These are phyloP conservation scores for Gastrolobium bilobum DNA, from an alignment of 306 rosid species.

Conservation along the genomic window DNA sequence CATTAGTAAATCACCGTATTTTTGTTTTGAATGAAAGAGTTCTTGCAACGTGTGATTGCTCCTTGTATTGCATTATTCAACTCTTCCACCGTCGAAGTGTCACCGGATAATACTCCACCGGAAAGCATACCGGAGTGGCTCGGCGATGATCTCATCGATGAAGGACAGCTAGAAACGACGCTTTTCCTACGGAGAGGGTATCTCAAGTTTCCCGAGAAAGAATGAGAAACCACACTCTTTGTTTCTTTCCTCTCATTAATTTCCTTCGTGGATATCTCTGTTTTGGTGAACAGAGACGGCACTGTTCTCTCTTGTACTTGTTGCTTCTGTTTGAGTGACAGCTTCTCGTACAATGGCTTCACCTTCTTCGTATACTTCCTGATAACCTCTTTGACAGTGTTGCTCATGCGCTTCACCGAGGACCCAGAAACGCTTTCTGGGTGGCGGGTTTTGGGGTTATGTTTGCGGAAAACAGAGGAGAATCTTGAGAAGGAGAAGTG, in stretches of 20 bases:
- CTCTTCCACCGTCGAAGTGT: slow-evolving; percentile 73
- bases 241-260: too few relatives aligned
- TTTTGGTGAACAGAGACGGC: too few relatives aligned
- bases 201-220: too few relatives aligned
- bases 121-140: slow-evolving; percentile 74
- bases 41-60: slow-evolving; percentile 86
- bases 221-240: too few relatives aligned
- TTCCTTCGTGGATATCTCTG: too few relatives aligned
- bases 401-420: slow-evolving; percentile 64
- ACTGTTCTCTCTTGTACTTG: too few relatives aligned
- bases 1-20: slow-evolving; percentile 54
- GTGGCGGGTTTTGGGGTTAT: slow-evolving; percentile 30
- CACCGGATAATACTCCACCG: slow-evolving; percentile 48
- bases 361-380: slow-evolving; percentile 72
- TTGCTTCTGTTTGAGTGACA: slow-evolving; percentile 59
- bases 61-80: slow-evolving; percentile 84
- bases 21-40: slow-evolving; percentile 62
- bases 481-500: slow-evolving; percentile 68
- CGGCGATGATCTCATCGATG: too few relatives aligned
- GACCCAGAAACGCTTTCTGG: slow-evolving; percentile 51
- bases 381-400: slow-evolving; percentile 65
- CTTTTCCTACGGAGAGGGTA: too few relatives aligned
- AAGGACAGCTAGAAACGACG: too few relatives aligned
- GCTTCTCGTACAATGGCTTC: slow-evolving; percentile 68
- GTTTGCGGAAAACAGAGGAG: slow-evolving; percentile 65